A percentile compares a stretch with the other conserved stretches of the same genome.
Evolutionary conservation across 2,329 filamentous ascomycete species (phyloP).

Genomic region (Nannizziopsis barbatae): DNA sequence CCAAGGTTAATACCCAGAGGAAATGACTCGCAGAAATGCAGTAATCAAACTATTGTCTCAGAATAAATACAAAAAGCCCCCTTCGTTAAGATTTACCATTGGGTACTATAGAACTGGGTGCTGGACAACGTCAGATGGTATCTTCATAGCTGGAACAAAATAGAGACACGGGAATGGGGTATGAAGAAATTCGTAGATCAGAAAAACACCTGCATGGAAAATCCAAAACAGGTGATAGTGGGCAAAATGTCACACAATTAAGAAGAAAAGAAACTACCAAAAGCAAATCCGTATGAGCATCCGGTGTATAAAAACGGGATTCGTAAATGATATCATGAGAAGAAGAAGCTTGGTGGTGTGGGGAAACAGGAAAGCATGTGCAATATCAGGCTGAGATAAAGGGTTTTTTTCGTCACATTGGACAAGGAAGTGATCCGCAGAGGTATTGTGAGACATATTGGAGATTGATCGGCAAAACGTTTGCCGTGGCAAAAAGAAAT

Average conservation of each 20-base stretch:
- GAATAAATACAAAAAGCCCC: slow-evolving; percentile 8
- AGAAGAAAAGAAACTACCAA: slow-evolving; percentile 16
- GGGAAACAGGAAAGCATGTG: neutral
- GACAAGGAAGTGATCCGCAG: slow-evolving; percentile 2
- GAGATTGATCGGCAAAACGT: slow-evolving; percentile 10
- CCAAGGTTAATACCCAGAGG: neutral
- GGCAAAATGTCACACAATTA: slow-evolving; percentile 16
- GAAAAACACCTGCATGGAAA: slow-evolving; percentile 4
- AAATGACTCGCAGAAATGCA: neutral
- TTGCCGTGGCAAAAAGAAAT: slow-evolving; percentile 12
- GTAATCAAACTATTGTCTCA: too few species aligned
- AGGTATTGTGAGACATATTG: neutral
- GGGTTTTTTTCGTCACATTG: neutral
- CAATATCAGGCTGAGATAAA: neutral
- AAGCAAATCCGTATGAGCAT: slow-evolving; percentile 6
- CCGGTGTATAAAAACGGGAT: slow-evolving; percentile 7
- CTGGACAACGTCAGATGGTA: slow-evolving; percentile 10
- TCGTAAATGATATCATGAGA: slow-evolving; percentile 18
- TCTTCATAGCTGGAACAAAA: slow-evolving; percentile 14
- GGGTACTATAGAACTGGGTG: slow-evolving; percentile 10
- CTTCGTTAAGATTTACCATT: slow-evolving; percentile 12
- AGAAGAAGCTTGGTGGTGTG: neutral
- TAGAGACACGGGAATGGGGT: slow-evolving; percentile 15
- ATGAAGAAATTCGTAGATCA: slow-evolving; percentile 10
- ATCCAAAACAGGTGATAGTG: slow-evolving; percentile 10